phyloP scores from a whole-genome alignment of 768 basidiomycete genomes.

The Amylocystis lapponica region DNA sequence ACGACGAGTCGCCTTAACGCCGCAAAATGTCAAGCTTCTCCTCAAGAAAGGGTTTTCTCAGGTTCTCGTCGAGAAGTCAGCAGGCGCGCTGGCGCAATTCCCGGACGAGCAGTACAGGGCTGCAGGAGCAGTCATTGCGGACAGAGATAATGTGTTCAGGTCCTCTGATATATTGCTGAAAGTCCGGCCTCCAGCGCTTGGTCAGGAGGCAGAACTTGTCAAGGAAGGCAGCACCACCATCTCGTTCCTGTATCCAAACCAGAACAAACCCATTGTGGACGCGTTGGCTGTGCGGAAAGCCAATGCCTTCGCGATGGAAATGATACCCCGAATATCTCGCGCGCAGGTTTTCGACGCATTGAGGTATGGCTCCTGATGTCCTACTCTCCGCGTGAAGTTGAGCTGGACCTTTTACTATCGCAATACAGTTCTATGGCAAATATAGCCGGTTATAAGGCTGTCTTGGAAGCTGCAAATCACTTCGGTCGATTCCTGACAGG shows the following conservation, averaged over 20 bases:
- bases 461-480: slow-evolving; percentile 83
- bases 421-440: slow-evolving; percentile 80
- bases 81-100: slow-evolving; percentile 72
- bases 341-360: slow-evolving; percentile 88
- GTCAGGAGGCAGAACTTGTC: slow-evolving; percentile 54
- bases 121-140: slow-evolving; percentile 76
- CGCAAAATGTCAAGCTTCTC: slow-evolving; percentile 67
- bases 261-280: slow-evolving; percentile 74
- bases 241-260: slow-evolving; percentile 78
- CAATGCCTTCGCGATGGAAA: slow-evolving; percentile 85
- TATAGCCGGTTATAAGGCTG: slow-evolving; percentile 90
- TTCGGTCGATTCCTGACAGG: slow-evolving; percentile 88
- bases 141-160: slow-evolving; percentile 61
- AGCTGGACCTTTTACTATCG: no score
- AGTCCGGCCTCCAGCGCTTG: slow-evolving; percentile 69
- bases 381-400: not conserved
- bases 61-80: slow-evolving; percentile 68
- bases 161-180: slow-evolving; percentile 78
- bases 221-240: slow-evolving; percentile 77
- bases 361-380: slow-evolving; percentile 40
- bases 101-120: slow-evolving; percentile 72
- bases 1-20: slow-evolving; percentile 75
- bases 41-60: slow-evolving; percentile 78
- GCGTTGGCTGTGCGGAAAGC: slow-evolving; percentile 58
- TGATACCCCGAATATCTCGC: slow-evolving; percentile 86